Percentiles rank a stretch among this genome's conserved stretches.
phyloP scores from a whole-genome alignment of 2,329 filamentous ascomycete genomes.

The Aspergillus felis region DNA sequence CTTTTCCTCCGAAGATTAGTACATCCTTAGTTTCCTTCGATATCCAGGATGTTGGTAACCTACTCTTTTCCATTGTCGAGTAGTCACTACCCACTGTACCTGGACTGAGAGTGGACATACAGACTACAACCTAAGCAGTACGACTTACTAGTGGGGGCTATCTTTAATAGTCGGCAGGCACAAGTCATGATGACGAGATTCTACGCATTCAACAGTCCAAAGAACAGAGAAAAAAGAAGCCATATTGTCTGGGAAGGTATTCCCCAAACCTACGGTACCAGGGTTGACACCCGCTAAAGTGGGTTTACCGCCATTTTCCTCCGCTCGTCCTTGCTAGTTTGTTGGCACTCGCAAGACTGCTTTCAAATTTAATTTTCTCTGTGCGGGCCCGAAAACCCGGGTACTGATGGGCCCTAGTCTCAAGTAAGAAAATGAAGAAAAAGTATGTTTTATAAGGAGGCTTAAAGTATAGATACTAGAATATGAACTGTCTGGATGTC shows the following conservation, averaged over 20 bases:
- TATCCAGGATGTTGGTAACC: not conserved
- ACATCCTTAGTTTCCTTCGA: not conserved
- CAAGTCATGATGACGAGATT: not conserved
- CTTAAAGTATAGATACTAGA: not conserved
- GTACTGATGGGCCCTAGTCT: not conserved
- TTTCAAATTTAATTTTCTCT: not conserved
- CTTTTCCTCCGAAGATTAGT: not conserved
- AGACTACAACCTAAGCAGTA: not conserved
- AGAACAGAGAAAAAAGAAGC: not conserved
- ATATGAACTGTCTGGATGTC: not conserved
- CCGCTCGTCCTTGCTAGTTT: not conserved
- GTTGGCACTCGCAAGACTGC: not conserved
- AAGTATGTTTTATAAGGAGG: not conserved
- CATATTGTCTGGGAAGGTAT: not conserved
- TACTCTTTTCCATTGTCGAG: not conserved
- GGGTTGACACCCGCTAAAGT: not conserved
- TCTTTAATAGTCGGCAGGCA: not conserved
- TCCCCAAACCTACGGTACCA: not conserved
- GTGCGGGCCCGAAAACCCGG: not conserved
- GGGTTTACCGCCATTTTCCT: not conserved
- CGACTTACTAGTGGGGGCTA: not conserved
- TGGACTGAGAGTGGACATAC: not conserved
- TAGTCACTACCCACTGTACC: not conserved
- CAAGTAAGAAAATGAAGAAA: not conserved
- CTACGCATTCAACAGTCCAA: not conserved